Base-by-base conservation (phyloP, 305 asterid genomes). In the Ilex paraguariensis region DNA sequence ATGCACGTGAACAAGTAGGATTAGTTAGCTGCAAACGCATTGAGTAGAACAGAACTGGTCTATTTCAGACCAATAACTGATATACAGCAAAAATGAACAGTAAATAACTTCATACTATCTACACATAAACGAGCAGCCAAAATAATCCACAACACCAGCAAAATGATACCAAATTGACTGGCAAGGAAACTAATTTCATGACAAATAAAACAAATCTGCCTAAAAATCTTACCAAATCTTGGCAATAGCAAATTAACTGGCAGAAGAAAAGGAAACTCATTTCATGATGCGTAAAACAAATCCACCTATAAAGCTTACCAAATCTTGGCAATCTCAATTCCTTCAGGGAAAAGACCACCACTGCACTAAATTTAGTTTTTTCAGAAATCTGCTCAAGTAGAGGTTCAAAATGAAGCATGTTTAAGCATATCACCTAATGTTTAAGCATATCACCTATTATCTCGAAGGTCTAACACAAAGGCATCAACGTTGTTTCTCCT, bases 311-410 rank as follows among this genome's bases (percentile, higher is more conserved):
- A 52, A 54, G 69, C 97, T 86, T 79, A 93, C 99, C 99, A 93
- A 42, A 93, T 93, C 76, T 93, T 93, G 65, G 99, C 99, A 58
- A 93, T 86, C 81, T 93, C 99, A 70, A 93, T 84, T 86, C 97
- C 99, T 84, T 93, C 99, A 46, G 99, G 99, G 68, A 93, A 93
- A 62, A 93, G 87, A 69, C 99, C 97, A 55, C 99, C 99, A 61
- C 99, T 93, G 92, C 79, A 82, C 67, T 67, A 77, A 73, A 56
- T 16, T 50, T 56, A 59, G 68, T 56, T 63, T 52, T 69, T 70
- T 84, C 56, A 84, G 73, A 59, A 61, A 39, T 40, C 57, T 64
- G 62, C 48, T 10, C 6, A 31, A 59, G 42, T 65, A 57, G 13
- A 63, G 56, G 63, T 60, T 14, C 52, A 46, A 36, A 48, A 56